A percentile compares a stretch with the other conserved stretches of the same genome.
phyloP scores from a whole-genome alignment of 805 yeast species.

The Wickerhamiella shivajii region DNA sequence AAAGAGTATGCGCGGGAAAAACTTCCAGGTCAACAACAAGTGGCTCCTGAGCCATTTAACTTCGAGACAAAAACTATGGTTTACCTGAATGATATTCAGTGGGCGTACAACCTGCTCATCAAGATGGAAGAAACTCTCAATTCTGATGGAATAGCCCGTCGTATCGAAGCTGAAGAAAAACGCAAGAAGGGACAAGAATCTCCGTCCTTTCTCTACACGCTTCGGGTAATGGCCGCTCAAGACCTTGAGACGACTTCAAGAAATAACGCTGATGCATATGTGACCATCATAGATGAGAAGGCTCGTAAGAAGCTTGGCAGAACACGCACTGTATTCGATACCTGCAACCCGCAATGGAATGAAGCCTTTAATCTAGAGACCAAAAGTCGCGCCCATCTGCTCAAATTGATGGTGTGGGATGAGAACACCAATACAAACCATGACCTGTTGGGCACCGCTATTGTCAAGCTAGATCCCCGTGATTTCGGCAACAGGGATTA shows the following conservation, averaged over 20 bases:
- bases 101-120: slow-evolving; percentile 18
- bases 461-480: slow-evolving; percentile 45
- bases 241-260: slow-evolving; percentile 36
- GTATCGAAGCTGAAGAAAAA: slow-evolving; percentile 19
- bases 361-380: slow-evolving; percentile 57
- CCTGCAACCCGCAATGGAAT: slow-evolving; percentile 68
- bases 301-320: slow-evolving; percentile 44
- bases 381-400: slow-evolving; percentile 30
- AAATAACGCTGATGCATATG: slow-evolving; percentile 41
- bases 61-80: slow-evolving; percentile 53
- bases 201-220: slow-evolving; percentile 34
- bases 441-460: slow-evolving; percentile 50
- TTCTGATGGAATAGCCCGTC: slow-evolving; percentile 36
- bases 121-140: slow-evolving; percentile 31
- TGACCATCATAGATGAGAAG: slow-evolving; percentile 44
- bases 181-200: slow-evolving; percentile 3
- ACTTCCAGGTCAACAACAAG: slow-evolving; percentile 17
- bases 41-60: slow-evolving; percentile 37
- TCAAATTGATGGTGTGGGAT: slow-evolving; percentile 60
- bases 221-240: slow-evolving; percentile 50
- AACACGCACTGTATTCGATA: slow-evolving; percentile 49
- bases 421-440: slow-evolving; percentile 40
- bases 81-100: slow-evolving; percentile 51
- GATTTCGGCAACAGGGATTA: slow-evolving; percentile 39
- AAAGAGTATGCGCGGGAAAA: slow-evolving; percentile 17